Evolutionary conservation across 306 rosid species (phyloP).

Genomic region (Quercus ilex): DNA sequence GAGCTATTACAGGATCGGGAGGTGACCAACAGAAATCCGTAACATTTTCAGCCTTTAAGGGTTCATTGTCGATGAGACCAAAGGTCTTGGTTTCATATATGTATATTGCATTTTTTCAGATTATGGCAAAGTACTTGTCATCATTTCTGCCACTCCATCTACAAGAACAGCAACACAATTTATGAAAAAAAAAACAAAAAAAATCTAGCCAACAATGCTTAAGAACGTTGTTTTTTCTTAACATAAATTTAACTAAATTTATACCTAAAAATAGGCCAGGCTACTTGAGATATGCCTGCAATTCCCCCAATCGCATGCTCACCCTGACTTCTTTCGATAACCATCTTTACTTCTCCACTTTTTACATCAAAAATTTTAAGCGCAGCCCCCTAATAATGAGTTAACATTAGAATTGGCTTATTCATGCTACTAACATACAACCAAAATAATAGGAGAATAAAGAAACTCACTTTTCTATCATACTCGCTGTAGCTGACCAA

Average conservation of each 20-base stretch:
- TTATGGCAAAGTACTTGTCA: background rate
- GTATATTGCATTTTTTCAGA: slow-evolving; percentile 36
- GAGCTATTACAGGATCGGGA: slow-evolving; percentile 40
- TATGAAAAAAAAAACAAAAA: background rate
- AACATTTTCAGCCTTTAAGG: slow-evolving; percentile 45
- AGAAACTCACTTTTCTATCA: slow-evolving; percentile 40
- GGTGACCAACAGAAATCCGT: slow-evolving; percentile 57
- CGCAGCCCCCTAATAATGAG: slow-evolving; percentile 33
- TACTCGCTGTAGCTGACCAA: slow-evolving; percentile 47
- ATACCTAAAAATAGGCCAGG: slow-evolving; percentile 51
- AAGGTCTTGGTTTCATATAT: slow-evolving; percentile 49
- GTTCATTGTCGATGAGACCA: slow-evolving; percentile 41
- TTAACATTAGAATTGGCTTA: background rate
- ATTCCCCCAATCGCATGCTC: slow-evolving; percentile 43
- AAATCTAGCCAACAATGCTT: background rate
- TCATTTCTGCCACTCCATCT: slow-evolving; percentile 54
- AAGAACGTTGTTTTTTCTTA: background rate
- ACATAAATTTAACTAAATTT: background rate
- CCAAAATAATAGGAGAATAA: background rate
- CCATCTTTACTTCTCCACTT: slow-evolving; percentile 48
- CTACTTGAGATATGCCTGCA: slow-evolving; percentile 35
- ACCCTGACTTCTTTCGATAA: slow-evolving; percentile 38
- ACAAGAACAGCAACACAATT: background rate
- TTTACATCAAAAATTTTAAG: slow-evolving; percentile 50
- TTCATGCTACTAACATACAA: background rate